Evolutionary conservation across 2,329 filamentous ascomycete species (phyloP), one percentile per base, ranked within the genome.

Genomic region (Monilinia laxa): DNA sequence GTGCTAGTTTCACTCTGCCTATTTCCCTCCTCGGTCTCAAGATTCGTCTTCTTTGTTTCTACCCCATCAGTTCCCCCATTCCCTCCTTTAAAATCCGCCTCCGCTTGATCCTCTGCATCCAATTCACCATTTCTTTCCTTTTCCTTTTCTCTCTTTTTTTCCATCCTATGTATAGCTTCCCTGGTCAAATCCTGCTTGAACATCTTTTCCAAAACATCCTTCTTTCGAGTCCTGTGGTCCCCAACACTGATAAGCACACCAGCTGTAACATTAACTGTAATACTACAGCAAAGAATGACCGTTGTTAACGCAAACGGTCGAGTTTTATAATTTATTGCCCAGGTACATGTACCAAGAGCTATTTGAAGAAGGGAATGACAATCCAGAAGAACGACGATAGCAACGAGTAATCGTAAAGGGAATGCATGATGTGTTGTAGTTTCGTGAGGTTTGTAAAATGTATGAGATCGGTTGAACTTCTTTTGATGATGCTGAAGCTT

Each of bases 381-480:
- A 76, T 96, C 92, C 3, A 95, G 83, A 2, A 96, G 80, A 9
- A 91, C 81, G n/a, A 94, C 89, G 67, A 94, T 88, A 67, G 90
- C 87, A 49, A 95, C 83, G 42, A 96, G 86, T 7, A 92, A 81
- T 42, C 84, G 83, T 1, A 93, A 80, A 0, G 92, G 91, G 69
- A 96, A 96, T 0, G 92, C 89, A 75, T 87, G 83, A 75, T 96
- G 92, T 0, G 92, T 96, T 45, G 86, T 82, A 0, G 92, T 96
- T 78, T 96, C 92, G 77, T 96, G 90, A 0, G 92, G 91, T 73
- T 93, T 93, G 81, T 96, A 96, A 77, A 94, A 96, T 7, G 90
- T 93, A 76, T 96, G 92, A 0, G 89, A 92, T 72, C 90, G 92
- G 74, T 89, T 84, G 74, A 95, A 90, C 74, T 93, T 94, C 71